Base-by-base conservation (phyloP, 345 rosid species). In the Abelmoschus esculentus region DNA sequence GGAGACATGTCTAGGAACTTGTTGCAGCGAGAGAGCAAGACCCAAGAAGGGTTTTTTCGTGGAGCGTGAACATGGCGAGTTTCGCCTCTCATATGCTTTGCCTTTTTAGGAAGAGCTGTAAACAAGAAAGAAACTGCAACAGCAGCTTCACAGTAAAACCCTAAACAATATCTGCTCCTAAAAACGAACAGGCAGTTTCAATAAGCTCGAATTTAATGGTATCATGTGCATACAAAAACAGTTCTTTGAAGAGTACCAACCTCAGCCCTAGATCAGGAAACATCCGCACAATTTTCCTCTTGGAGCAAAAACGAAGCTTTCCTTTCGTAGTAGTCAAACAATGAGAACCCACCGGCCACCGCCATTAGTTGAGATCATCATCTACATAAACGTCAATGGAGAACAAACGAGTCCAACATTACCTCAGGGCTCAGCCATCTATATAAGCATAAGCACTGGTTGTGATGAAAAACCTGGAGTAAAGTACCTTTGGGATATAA, bases 1-100 rank as follows among this genome's bases (percentile, higher is more conserved):
- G 78, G 62, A 72, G 81, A 85, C 82, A 80, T 67, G 76, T 81
- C 89, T 84, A 56, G 96, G 89, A 89, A 89, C 90, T 87, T 89
- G 96, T 82, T 80, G 83, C 86, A 67, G 72, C 47, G 67, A 61
- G 69, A 75, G 74, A 74, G 81, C 89, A 80, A 81, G 65, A 72
- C 89, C 90, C 92, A 76, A 85, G 84, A 83, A 77, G 83, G 75
- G 66, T 71, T 71, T 69, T 74, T 87, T 85, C 85, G 89, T 69
- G 57, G 72, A 74, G 68, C 75, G 76, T 69, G 70, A 69, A 44
- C 67, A 53, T 60, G 38, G 13, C 58, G 70, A 69, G 52, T 62
- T 60, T 60, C 56, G 9, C 58, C 61, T 69, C 46, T 71, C 77
- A 38, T 22, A 56, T 63, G 74, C 70, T 19, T 29, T 55, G 62